Evolutionary conservation across 371 early-diverging fungal genomes (phyloP), one percentile per base, ranked within the genome.

Genomic region (Mortierella sp.): DNA sequence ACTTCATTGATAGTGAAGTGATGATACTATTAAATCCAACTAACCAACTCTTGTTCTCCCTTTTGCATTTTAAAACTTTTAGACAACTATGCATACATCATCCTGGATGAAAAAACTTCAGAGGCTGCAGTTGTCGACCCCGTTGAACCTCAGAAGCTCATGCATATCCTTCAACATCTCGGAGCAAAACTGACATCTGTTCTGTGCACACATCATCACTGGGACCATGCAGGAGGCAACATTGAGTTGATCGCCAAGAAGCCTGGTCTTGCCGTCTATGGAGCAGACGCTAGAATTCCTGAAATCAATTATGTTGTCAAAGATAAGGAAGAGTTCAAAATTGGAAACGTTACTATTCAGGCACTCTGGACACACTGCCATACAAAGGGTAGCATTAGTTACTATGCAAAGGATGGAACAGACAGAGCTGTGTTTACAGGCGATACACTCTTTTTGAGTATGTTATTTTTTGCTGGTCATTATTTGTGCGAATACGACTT

Each of bases 331-430:
- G 86, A 90, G 60, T 96, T 95, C 83, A 89, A 89, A 34, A 80
- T 97, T 22, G 95, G 96, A 29, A 86, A 86, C 19, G 75, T 95
- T 10, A 86, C 87, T 29, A 84, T 94, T 26, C 82, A 82, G 31
- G 85, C 93, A 0, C 82, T 94, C 2, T 87, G 89, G 82, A 97
- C 97, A 5, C 88, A 90, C n/a, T 95, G 98, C 69, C 98, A 98
- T 83, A 98, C 98, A 34, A 90, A 88, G 66, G 96, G 97, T 34
- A 93, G 93, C 83, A 91, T 96, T 4, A 92, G 93, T 68, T 97
- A 94, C 84, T 96, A 91, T 83, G 92, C 95, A 29, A 87, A 81
- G 19, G 93, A 91, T 60, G 82, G 80, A 31, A 55, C 69, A 15
- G 79, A 78, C 2, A 68, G 79, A 9, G 79, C 73, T n/a, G 72